Evolutionary conservation across 108 stramenopile species (phyloP), one percentile per base, ranked within the genome.

Genomic region (Cyclotella cryptica): DNA sequence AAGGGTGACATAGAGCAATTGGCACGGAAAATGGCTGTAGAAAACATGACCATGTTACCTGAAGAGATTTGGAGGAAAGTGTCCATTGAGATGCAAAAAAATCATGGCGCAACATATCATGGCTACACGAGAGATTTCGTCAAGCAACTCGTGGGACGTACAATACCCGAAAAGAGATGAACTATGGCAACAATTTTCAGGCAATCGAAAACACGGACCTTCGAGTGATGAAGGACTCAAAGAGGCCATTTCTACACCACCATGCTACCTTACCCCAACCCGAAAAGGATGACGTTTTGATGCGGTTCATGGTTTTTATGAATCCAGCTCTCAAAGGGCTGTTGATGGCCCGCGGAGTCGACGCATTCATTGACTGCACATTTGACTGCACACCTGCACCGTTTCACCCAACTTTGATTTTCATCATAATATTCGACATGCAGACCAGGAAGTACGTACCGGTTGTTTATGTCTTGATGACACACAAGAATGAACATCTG

Each of bases 401-500:
- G 3, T 77, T 77, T 39, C 42, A 52, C 21, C 76, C 69, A 60
- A 59, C 44, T 26, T 24, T 77, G 0, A 62, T 77, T 12, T 42
- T 77, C 11, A 65, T 77, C 68, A n/a, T n/a, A n/a, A 39, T 77
- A 63, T 59, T 21, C 64, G 10, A 43, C 64, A 22, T 27, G 5
- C 2, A 40, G 26, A 68, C 75, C 8, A 53, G 43, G 29, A 17
- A 27, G 0, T 77, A 69, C 29, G 61, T 70, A 10, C 76, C 76
- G 0, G 49, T 77, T 24, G 0, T 77, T 30, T 77, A 77, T 22
- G 41, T 45, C 4, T 60, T 70, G 1, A 77, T 77, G 76, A 53
- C 59, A 0, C 35, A 58, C 21, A 77, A 77, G 68, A 24, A 1
- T 28, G 49, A 62, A 14, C n/a, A 52, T 10, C 13, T 58, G 40